phyloP scores from a whole-genome alignment of 768 basidiomycete species.

The Polyporus arcularius region DNA sequence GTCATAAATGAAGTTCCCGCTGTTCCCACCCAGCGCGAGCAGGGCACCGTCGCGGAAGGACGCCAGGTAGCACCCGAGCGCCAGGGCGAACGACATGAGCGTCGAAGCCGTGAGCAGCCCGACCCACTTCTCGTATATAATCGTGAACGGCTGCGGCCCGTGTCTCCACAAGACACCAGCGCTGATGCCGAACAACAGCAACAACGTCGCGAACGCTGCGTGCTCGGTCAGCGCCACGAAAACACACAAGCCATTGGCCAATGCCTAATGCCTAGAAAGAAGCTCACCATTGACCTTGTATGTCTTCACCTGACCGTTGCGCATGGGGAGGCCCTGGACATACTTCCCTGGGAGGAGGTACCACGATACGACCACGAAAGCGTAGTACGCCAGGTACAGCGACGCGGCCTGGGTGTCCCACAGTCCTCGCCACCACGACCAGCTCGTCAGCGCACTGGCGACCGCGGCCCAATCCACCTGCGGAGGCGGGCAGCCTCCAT shows the following conservation, averaged over 20 bases:
- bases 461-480: conserved; percentile 39
- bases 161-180: conserved; percentile 67
- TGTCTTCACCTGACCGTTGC: conserved; percentile 72
- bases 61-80: conserved; percentile 62
- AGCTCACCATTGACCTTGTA: conserved; percentile 94
- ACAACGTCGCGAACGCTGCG: conserved; percentile 83
- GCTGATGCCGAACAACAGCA: conserved; percentile 76
- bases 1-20: conserved; percentile 85
- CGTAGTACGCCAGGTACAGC: conserved; percentile 88
- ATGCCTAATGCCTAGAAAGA: neutral
- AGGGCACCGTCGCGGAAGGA: conserved; percentile 74
- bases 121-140: conserved; percentile 90
- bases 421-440: conserved; percentile 66
- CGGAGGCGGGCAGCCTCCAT: conserved; percentile 67
- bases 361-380: conserved; percentile 81
- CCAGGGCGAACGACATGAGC: conserved; percentile 77
- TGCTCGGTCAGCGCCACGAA: neutral
- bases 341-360: conserved; percentile 62
- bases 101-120: conserved; percentile 84
- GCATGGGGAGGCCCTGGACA: conserved; percentile 42
- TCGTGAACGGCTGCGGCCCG: conserved; percentile 82
- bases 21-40: conserved; percentile 89
- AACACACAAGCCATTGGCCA: neutral
- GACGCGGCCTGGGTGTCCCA: conserved; percentile 80
- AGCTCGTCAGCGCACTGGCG: conserved; percentile 44